Percentiles rank a stretch among this genome's conserved stretches.
Conservation (phyloP, 2,329 filamentous ascomycete species). For the Laburnicola sp. region DNA sequence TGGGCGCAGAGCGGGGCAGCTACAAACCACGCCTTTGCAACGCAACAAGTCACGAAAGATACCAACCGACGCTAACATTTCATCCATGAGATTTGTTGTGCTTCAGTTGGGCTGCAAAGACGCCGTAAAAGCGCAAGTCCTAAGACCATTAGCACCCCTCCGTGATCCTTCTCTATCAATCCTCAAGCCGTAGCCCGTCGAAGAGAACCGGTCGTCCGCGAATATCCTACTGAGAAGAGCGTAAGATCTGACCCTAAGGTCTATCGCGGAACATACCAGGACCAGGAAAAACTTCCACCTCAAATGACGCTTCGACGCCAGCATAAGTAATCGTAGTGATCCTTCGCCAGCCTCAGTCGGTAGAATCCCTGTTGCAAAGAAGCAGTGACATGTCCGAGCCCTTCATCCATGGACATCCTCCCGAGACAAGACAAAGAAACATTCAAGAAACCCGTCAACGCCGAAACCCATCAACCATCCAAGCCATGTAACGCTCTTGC, state of each 20-base stretch:
- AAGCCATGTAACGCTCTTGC: neutral
- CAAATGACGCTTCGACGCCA: neutral
- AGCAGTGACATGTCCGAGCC: constrained; percentile 1
- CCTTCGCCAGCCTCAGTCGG: constrained; percentile 1
- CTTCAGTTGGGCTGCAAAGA: neutral
- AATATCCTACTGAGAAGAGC: constrained; percentile 15
- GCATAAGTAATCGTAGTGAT: neutral
- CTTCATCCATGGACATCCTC: neutral
- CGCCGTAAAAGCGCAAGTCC: constrained; percentile 10
- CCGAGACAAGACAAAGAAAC: neutral
- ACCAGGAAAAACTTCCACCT: constrained; percentile 8
- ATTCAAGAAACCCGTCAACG: constrained; percentile 3
- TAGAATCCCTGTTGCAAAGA: neutral
- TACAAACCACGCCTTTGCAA: constrained; percentile 9
- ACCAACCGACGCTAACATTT: constrained; percentile 6
- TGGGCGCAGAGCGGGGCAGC: neutral
- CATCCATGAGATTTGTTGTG: constrained; percentile 12
- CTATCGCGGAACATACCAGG: constrained; percentile 24
- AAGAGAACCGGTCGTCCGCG: constrained; percentile 1
- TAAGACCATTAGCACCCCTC: constrained; percentile 16
- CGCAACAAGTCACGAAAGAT: constrained; percentile 9
- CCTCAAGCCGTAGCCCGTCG: neutral
- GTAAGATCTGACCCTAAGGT: constrained; percentile 24
- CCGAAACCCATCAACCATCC: neutral
- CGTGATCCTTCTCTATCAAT: neutral